phyloP scores from a whole-genome alignment of 441 rosid species.

The Gossypium davidsonii region DNA sequence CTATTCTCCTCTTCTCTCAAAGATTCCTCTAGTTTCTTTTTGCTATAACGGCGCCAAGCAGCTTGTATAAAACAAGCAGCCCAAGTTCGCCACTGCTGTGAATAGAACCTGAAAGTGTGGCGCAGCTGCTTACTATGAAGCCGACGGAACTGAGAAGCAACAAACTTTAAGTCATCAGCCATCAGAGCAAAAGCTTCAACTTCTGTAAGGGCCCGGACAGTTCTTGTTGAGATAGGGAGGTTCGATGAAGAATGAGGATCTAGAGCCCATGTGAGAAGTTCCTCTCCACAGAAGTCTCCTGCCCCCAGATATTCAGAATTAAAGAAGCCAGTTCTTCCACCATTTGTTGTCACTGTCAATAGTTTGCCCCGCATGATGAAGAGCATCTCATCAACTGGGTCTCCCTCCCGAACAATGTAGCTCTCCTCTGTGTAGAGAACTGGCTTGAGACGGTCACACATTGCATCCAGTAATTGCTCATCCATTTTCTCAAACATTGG shows the following conservation, averaged over 20 bases:
- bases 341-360: constrained; percentile 48
- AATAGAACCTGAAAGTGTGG: constrained; percentile 71
- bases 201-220: constrained; percentile 50
- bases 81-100: constrained; percentile 86
- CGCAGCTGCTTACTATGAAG: constrained; percentile 79
- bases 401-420: constrained; percentile 68
- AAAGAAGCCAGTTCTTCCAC: constrained; percentile 57
- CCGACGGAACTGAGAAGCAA: constrained; percentile 69
- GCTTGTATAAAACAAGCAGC: constrained; percentile 89
- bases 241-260: constrained; percentile 57
- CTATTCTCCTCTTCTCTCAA: constrained; percentile 57
- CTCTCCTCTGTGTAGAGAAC: constrained; percentile 62
- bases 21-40: constrained; percentile 66
- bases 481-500: constrained; percentile 70
- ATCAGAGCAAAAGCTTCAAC: constrained; percentile 74
- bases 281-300: constrained; percentile 82
- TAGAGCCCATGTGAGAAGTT: constrained; percentile 74
- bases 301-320: constrained; percentile 51
- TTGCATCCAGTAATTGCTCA: constrained; percentile 55
- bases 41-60: constrained; percentile 63
- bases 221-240: constrained; percentile 70
- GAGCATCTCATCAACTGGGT: constrained; percentile 75
- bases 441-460: constrained; percentile 77
- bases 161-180: constrained; percentile 68
- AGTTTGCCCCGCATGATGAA: constrained; percentile 74